Evolutionary conservation across 2,329 filamentous ascomycete genomes (phyloP).

Genomic region (Aspergillus texensis): DNA sequence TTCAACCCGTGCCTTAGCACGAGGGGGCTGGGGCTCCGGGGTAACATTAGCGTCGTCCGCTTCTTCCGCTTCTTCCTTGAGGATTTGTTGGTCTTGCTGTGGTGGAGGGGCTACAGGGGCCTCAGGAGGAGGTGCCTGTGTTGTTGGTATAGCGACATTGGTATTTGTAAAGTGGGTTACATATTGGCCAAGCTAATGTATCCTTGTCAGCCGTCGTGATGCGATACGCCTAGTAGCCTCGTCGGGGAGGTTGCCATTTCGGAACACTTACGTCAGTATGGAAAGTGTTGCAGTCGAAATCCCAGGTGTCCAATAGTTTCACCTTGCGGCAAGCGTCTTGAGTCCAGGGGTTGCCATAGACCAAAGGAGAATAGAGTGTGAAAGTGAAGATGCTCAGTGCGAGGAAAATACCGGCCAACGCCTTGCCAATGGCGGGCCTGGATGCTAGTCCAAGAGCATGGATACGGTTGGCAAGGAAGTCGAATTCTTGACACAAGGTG

Average conservation of each 20-base stretch:
- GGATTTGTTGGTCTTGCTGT: conserved; percentile 25
- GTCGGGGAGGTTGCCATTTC: conserved; percentile 33
- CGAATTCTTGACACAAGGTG: conserved; percentile 83
- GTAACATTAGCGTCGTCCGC: conserved; percentile 36
- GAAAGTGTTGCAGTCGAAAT: conserved; percentile 98
- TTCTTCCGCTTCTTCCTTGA: conserved; percentile 23
- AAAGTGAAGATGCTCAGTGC: conserved; percentile 75
- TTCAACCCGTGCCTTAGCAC: conserved; percentile 80
- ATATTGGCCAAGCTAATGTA: conserved; percentile 43
- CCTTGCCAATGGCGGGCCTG: conserved; percentile 72
- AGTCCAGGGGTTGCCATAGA: conserved; percentile 95
- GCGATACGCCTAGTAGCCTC: conserved; percentile 27
- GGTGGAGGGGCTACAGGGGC: conserved; percentile 22
- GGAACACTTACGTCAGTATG: conserved; percentile 73
- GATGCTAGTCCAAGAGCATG: conserved; percentile 67
- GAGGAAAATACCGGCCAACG: conserved; percentile 74
- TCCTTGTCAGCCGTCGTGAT: conserved; percentile 30
- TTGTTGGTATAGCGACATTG: conserved; percentile 28
- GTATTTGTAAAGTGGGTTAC: conserved; percentile 33
- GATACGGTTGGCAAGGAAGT: conserved; percentile 78
- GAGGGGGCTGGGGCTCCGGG: conserved; percentile 33
- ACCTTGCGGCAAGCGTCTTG: conserved; percentile 81
- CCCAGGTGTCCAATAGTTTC: conserved; percentile 88
- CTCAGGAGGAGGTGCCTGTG: conserved; percentile 15
- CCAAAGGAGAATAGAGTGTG: conserved; percentile 80